Conservation (phyloP, 306 rosid genomes). For the Quillaja saponaria region DNA sequence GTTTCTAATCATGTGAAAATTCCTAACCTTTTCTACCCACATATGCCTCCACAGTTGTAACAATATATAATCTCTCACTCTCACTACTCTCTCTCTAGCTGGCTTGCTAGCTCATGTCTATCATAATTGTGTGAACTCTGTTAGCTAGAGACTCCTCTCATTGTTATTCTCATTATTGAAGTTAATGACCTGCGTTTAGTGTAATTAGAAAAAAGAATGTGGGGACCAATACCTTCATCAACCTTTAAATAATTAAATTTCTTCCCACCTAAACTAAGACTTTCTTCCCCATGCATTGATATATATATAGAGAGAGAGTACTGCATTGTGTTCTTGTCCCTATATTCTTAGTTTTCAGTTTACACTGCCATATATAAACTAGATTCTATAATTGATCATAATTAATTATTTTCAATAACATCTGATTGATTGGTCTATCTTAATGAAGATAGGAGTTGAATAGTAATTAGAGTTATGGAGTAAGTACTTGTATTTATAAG, state of each 20-base stretch:
- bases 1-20: constrained; percentile 33
- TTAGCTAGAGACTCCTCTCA: constrained; percentile 28
- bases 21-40: constrained; percentile 8
- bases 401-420: background rate
- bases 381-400: too few relatives aligned
- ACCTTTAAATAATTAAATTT: constrained; percentile 45
- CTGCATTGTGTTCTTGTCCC: constrained; percentile 42
- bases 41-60: constrained; percentile 47
- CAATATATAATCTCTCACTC: constrained; percentile 18
- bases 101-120: constrained; percentile 49
- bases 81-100: constrained; percentile 30
- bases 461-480: constrained; percentile 17
- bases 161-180: background rate
- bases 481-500: too few relatives aligned
- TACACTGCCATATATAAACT: too few relatives aligned
- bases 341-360: constrained; percentile 23
- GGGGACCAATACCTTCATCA: constrained; percentile 45
- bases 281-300: constrained; percentile 37
- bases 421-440: constrained; percentile 7
- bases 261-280: constrained; percentile 75
- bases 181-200: constrained; percentile 20
- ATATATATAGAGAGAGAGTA: background rate
- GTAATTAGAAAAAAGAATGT: constrained; percentile 19
- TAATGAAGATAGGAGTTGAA: constrained; percentile 23
- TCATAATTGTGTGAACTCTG: constrained; percentile 57